These are phyloP conservation scores for Wickerhamomyces sp. DNA, from an alignment of 1,139 yeast species.

Conservation along the genomic window DNA sequence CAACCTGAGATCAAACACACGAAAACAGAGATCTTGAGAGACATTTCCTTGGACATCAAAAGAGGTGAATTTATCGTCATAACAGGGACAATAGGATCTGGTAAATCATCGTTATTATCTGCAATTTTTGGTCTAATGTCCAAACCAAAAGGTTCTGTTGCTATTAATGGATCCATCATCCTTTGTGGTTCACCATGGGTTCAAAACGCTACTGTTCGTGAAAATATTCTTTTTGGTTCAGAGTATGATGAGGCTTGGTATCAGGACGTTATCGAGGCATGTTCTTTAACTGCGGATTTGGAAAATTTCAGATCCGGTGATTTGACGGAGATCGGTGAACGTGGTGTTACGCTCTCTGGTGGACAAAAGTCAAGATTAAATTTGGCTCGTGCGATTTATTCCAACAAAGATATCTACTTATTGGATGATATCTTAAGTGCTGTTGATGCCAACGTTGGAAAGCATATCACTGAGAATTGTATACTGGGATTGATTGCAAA, in stretches of 20 bases:
- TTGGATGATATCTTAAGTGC: conserved; percentile 86
- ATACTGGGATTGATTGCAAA: conserved; percentile 48
- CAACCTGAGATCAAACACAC: conserved; percentile 28
- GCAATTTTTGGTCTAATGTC: conserved; percentile 45
- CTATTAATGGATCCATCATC: conserved; percentile 24
- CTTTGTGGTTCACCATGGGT: conserved; percentile 63
- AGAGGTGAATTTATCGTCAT: conserved; percentile 38
- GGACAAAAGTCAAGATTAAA: conserved; percentile 78
- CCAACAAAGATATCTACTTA: conserved; percentile 56
- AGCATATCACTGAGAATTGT: conserved; percentile 67
- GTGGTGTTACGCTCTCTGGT: conserved; percentile 38
- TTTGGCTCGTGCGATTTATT: conserved; percentile 78
- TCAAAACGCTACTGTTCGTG: conserved; percentile 69
- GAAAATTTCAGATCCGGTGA: not conserved
- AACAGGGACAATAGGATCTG: conserved; percentile 41
- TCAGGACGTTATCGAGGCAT: conserved; percentile 15
- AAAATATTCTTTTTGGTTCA: conserved; percentile 67
- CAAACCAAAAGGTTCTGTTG: conserved; percentile 33
- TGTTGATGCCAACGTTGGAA: conserved; percentile 86
- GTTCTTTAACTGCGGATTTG: not conserved
- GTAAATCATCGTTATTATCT: conserved; percentile 37
- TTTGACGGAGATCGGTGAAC: not conserved
- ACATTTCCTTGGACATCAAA: conserved; percentile 28
- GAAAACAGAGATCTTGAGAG: conserved; percentile 26
- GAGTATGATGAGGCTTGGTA: conserved; percentile 49